Evolutionary conservation across 345 rosid species (phyloP).

Genomic region (Syzygium aqueum): DNA sequence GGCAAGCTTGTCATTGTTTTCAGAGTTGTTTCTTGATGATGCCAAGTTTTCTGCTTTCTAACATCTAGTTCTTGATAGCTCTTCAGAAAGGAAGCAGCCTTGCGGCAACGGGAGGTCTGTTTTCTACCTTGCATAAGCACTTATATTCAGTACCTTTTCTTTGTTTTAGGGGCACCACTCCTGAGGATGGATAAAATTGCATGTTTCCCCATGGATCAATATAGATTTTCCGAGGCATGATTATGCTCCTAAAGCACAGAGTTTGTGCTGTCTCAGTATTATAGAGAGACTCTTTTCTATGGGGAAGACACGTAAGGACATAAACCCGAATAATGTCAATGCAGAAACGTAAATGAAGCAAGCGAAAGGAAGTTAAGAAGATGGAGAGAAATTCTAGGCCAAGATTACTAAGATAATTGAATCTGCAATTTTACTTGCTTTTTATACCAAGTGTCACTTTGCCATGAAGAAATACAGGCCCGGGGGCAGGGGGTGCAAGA

Average conservation of each 20-base stretch:
- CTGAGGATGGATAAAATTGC: neutral
- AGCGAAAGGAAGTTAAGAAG: neutral
- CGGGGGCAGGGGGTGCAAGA: neutral
- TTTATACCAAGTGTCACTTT: neutral
- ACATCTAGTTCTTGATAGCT: conserved; percentile 9
- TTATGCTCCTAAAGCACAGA: neutral
- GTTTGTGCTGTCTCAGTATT: neutral
- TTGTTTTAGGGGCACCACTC: neutral
- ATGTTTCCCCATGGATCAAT: neutral
- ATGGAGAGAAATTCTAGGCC: neutral
- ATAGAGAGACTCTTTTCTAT: neutral
- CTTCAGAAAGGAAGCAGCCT: conserved; percentile 84
- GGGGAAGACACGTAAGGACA: neutral
- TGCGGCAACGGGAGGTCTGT: conserved; percentile 89
- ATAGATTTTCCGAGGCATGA: neutral
- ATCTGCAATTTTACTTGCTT: neutral
- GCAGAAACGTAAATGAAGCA: neutral
- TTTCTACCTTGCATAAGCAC: neutral
- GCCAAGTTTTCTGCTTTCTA: neutral
- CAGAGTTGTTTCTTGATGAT: neutral
- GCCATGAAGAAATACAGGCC: neutral
- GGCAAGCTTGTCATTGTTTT: conserved; percentile 33
- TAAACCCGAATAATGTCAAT: neutral
- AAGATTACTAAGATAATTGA: neutral
- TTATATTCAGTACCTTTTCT: neutral